Evolutionary conservation across 2,329 filamentous ascomycete species (phyloP).

Genomic region (Chaetomium globosum): DNA sequence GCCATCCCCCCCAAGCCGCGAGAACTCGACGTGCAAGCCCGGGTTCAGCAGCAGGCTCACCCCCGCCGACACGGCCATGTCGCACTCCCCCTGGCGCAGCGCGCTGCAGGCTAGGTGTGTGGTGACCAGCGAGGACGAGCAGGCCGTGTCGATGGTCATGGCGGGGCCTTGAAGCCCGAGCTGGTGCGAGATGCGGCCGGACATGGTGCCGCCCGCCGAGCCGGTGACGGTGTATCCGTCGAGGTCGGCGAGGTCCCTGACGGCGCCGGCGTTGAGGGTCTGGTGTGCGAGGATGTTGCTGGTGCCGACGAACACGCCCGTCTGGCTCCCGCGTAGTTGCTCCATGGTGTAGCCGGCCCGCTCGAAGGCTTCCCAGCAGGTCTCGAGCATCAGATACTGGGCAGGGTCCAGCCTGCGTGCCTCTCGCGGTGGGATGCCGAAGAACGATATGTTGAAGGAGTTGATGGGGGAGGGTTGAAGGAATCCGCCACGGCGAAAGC

Average conservation of each 20-base stretch:
- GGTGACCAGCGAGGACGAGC: not conserved
- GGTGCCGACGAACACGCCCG: constrained; percentile 1
- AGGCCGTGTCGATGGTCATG: not conserved
- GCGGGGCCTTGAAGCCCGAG: not conserved
- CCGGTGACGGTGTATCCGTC: constrained; percentile 1
- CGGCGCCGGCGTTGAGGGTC: not conserved
- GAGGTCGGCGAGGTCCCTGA: not conserved
- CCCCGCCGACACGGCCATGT: not conserved
- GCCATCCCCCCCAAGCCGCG: not conserved
- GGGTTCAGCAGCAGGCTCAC: constrained; percentile 2
- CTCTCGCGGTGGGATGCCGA: constrained; percentile 1
- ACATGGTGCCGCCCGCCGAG: not conserved
- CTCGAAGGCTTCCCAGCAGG: constrained; percentile 1
- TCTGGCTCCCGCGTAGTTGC: constrained; percentile 2
- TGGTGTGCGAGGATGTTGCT: constrained; percentile 2
- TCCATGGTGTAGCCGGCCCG: constrained; percentile 2
- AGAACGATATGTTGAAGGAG: not conserved
- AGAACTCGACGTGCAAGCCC: not conserved
- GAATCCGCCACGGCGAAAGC: not conserved
- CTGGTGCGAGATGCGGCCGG: not conserved
- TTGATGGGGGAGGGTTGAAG: not conserved
- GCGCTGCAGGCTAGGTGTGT: not conserved
- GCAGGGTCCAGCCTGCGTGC: constrained; percentile 1
- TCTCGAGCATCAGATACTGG: constrained; percentile 2
- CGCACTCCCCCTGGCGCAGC: constrained; percentile 1